These are phyloP conservation scores for Pontederia crassipes DNA, from an alignment of 176 grass and related monocot species.

Conservation along the genomic window DNA sequence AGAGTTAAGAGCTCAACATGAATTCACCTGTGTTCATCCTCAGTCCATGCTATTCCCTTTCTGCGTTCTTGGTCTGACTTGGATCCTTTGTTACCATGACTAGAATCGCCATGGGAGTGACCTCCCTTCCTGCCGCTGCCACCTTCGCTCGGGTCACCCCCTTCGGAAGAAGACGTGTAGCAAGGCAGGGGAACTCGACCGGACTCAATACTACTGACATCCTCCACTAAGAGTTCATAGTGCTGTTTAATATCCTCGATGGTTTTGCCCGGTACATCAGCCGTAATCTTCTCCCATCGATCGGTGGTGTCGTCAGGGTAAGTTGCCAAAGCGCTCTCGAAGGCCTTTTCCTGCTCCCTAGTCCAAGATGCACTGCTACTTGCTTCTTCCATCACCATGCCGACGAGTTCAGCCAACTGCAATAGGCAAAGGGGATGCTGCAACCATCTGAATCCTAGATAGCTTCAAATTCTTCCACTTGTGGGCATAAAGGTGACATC, in stretches of 20 bases:
- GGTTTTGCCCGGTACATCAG: constrained; percentile 44
- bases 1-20: not conserved
- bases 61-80: constrained; percentile 73
- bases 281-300: constrained; percentile 52
- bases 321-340: not conserved
- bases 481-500: too few species aligned
- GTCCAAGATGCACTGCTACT: not conserved
- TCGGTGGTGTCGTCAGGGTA: constrained; percentile 9
- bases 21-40: constrained; percentile 89
- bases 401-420: not conserved
- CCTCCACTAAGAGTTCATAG: constrained; percentile 75
- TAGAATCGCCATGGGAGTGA: constrained; percentile 20
- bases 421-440: too few species aligned
- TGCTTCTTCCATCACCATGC: constrained; percentile 2
- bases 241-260: constrained; percentile 63
- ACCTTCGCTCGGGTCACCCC: constrained; percentile 27
- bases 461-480: too few species aligned
- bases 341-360: constrained; percentile 8
- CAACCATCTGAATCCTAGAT: too few species aligned
- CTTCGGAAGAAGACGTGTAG: constrained; percentile 33
- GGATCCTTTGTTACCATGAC: constrained; percentile 39
- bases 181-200: constrained; percentile 63
- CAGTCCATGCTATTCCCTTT: constrained; percentile 96
- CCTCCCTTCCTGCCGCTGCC: constrained; percentile 32
- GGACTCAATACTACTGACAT: constrained; percentile 57